phyloP scores from a whole-genome alignment of 768 basidiomycete species.

The Butyriboletus loyo region DNA sequence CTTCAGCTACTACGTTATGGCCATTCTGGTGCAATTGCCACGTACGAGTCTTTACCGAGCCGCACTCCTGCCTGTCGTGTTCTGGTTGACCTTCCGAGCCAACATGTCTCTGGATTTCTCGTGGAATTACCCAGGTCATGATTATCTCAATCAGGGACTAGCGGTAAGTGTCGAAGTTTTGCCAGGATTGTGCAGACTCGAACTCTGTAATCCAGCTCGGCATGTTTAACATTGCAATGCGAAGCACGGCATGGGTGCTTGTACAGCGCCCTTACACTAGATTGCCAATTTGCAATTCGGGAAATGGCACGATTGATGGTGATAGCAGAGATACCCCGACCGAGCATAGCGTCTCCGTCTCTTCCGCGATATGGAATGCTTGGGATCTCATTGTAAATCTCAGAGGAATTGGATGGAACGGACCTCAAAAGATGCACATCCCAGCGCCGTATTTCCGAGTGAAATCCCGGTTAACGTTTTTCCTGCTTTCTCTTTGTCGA shows the following conservation, averaged over 20 bases:
- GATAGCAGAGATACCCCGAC: background rate
- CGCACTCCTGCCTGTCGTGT: constrained; percentile 47
- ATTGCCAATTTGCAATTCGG: constrained; percentile 3
- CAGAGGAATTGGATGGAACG: constrained; percentile 29
- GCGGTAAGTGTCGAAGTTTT: constrained; percentile 11
- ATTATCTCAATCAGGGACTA: constrained; percentile 21
- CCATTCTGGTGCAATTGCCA: constrained; percentile 50
- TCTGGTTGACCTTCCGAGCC: constrained; percentile 43
- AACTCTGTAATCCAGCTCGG: constrained; percentile 9
- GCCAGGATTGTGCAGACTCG: background rate
- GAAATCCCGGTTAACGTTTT: constrained; percentile 21
- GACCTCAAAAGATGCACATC: constrained; percentile 11
- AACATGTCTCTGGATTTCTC: constrained; percentile 28
- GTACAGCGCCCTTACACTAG: constrained; percentile 10
- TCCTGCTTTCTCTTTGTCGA: constrained; percentile 14
- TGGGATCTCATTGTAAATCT: constrained; percentile 25
- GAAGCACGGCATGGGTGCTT: constrained; percentile 23
- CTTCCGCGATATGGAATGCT: constrained; percentile 26
- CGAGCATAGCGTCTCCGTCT: constrained; percentile 1
- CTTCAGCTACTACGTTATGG: constrained; percentile 48
- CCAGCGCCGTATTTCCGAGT: constrained; percentile 11
- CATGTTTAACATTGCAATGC: constrained; percentile 26
- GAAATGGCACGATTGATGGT: background rate
- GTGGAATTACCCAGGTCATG: constrained; percentile 6
- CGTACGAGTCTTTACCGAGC: constrained; percentile 42